Percentiles rank a stretch among this genome's conserved stretches.
Evolutionary conservation across 257 asterid species (phyloP).

Genomic region (Lithospermum erythrorhizon): DNA sequence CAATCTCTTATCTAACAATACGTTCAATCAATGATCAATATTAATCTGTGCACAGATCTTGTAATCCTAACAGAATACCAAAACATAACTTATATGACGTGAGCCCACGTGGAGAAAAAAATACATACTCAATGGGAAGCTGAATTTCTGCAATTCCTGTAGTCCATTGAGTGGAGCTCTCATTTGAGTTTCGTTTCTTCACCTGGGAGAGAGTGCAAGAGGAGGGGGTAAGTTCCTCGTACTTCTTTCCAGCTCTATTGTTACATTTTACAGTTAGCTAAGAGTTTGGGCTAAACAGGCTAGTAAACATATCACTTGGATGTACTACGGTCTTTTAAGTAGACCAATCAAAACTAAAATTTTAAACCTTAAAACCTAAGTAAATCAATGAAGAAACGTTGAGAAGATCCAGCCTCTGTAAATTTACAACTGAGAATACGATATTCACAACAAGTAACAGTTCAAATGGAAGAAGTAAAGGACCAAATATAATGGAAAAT

Average conservation of each 20-base stretch:
- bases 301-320: neutral
- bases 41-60: neutral
- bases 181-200: slow-evolving; percentile 79
- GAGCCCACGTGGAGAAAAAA: slow-evolving; percentile 6
- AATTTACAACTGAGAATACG: neutral
- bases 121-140: slow-evolving; percentile 86
- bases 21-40: neutral
- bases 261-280: too few species aligned
- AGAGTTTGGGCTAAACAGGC: neutral
- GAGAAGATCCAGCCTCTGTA: neutral
- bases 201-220: slow-evolving; percentile 36
- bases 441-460: neutral
- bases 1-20: neutral
- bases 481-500: neutral
- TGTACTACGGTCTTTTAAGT: too few species aligned
- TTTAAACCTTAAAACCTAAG: neutral
- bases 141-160: slow-evolving; percentile 98
- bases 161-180: slow-evolving; percentile 98
- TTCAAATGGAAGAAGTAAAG: neutral
- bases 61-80: neutral
- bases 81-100: neutral
- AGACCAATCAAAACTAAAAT: neutral
- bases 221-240: neutral
- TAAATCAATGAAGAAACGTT: neutral
- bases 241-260: neutral